Base-by-base conservation (phyloP, 1,284 basidiomycete genomes). In the Hortiboletus rubellus region DNA sequence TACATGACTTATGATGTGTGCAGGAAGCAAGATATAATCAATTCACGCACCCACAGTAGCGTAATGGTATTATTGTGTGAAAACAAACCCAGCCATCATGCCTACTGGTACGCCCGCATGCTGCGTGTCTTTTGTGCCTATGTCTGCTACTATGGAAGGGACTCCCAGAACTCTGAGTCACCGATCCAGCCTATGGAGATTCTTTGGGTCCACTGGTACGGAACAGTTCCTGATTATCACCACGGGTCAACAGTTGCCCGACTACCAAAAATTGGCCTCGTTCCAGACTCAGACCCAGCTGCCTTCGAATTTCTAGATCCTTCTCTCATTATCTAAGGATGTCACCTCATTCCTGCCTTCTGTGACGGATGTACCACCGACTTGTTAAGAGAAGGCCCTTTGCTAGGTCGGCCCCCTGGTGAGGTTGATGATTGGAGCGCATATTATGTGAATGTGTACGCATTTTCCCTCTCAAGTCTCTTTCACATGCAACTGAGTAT, bases 1-100 rank as follows among this genome's bases (percentile, higher is more conserved):
- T 80, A 77, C 59, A 81, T 76, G 0, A 79, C 76, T 1, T 81
- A 82, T 55, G 72, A 82, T 52, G 51, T 78, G 14, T 66, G 67
- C 1, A 67, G 71, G 5, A 65, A 64, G 7, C 73, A 76, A 50
- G 79, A 81, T 53, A 66, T 63, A 1, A 60, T 81, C 50, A 79
- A 77, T 48, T 73, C 71, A 0, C 49, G 58, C 1, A 68, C 68
- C 3, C 70, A 74, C 37, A 34, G 12, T 11, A 38, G 68, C 4
- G 57, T 80, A 24, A 77, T 79, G 72, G 57, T 76, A 2, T 56
- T 65, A 4, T 62, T 69, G 5, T 57, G 54, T 7, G 69, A 75
- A 27, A 61, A 60, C 17, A 58, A 60, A 12, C 34, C 53, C 3
- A 50, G 55, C 9, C 12, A 45, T 47, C 64, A 63, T 41, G 65